A percentile compares a stretch with the other conserved stretches of the same genome.
These are phyloP conservation scores for Streptanthus diversifolius DNA, from an alignment of 345 rosid genomes.

Conservation along the genomic window DNA sequence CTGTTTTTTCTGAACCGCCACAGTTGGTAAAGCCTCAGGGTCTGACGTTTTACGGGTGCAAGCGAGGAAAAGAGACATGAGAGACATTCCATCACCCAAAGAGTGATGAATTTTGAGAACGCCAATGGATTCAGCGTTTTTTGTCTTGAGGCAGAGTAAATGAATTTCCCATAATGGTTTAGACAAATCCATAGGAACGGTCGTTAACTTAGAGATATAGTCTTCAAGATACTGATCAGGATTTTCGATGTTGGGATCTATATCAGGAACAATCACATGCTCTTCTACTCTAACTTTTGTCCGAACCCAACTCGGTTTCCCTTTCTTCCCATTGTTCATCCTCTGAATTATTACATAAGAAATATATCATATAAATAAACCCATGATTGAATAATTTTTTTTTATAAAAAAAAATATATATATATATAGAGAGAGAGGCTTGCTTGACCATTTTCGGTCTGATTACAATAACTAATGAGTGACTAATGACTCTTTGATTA, in stretches of 20 bases:
- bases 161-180: slow-evolving; percentile 85
- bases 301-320: slow-evolving; percentile 54
- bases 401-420: neutral
- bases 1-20: slow-evolving; percentile 35
- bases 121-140: slow-evolving; percentile 55
- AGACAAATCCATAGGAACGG: slow-evolving; percentile 49
- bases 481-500: neutral
- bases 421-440: neutral
- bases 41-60: slow-evolving; percentile 54
- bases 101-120: slow-evolving; percentile 56
- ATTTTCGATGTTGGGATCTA: slow-evolving; percentile 39
- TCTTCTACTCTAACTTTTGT: slow-evolving; percentile 56
- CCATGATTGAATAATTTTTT: no score
- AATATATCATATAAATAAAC: neutral
- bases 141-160: slow-evolving; percentile 51
- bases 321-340: slow-evolving; percentile 30
- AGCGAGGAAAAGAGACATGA: slow-evolving; percentile 57
- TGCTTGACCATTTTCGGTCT: neutral
- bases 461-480: neutral
- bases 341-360: slow-evolving; percentile 10
- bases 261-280: slow-evolving; percentile 50
- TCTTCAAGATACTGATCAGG: slow-evolving; percentile 62
- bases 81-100: slow-evolving; percentile 56
- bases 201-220: slow-evolving; percentile 56
- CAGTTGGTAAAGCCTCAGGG: slow-evolving; percentile 56